Evolutionary conservation across 176 grass and related monocot genomes (phyloP).

Genomic region (Puccinellia tenuiflora): DNA sequence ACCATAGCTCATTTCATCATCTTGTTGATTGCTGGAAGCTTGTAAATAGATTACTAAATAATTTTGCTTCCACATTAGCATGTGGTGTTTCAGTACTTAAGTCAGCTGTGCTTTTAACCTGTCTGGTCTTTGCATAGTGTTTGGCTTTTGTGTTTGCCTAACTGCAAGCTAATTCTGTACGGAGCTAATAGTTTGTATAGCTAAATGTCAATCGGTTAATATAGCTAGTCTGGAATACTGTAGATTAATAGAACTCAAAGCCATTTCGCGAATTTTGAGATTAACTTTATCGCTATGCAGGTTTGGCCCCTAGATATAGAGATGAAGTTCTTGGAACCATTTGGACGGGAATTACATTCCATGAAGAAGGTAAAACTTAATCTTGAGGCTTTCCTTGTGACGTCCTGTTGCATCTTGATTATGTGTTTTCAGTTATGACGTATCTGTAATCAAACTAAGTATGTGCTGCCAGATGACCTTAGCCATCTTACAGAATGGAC

Average conservation of each 20-base stretch:
- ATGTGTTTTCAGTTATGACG: constrained; percentile 9
- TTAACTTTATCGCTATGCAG: constrained; percentile 40
- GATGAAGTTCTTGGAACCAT: constrained; percentile 76
- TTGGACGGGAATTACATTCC: constrained; percentile 59
- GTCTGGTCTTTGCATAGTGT: not conserved
- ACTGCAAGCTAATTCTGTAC: not conserved
- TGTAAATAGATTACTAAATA: not conserved
- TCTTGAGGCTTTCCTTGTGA: not conserved
- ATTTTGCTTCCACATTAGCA: not conserved
- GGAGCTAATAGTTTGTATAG: not conserved
- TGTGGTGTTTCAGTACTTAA: not conserved
- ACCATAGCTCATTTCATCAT: not conserved
- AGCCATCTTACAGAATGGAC: not conserved
- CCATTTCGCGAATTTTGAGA: not conserved
- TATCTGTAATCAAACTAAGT: not conserved
- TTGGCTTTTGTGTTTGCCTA: not conserved
- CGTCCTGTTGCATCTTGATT: not conserved
- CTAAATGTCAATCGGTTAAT: not conserved
- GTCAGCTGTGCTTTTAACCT: not conserved
- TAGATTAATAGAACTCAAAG: not conserved
- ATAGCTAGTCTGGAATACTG: not conserved
- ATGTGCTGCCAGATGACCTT: not conserved
- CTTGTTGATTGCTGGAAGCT: not conserved
- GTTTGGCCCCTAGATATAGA: constrained; percentile 86
- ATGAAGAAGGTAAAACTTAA: constrained; percentile 67